Conservation (phyloP, 1,284 basidiomycete species). For the Pisolithus thermaeus region DNA sequence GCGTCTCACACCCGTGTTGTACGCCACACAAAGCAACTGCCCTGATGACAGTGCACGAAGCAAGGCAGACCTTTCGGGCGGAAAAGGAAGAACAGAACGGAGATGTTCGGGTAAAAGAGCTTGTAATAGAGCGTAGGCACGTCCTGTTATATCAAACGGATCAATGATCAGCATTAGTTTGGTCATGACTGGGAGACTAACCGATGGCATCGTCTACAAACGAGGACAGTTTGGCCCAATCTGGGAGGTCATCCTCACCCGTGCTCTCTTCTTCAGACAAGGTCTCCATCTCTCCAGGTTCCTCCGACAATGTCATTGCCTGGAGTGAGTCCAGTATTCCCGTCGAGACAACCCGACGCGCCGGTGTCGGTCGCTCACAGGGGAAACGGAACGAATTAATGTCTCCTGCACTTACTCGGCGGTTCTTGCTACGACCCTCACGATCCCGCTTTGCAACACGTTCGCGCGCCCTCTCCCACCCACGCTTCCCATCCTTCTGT, state of each 20-base stretch:
- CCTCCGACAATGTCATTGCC: conserved; percentile 47
- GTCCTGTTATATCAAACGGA: conserved; percentile 36
- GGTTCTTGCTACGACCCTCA: conserved; percentile 34
- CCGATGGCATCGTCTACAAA: conserved; percentile 56
- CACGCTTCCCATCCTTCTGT: conserved; percentile 40
- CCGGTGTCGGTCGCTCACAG: conserved; percentile 16
- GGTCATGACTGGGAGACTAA: conserved; percentile 27
- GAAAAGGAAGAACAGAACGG: conserved; percentile 37
- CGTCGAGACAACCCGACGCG: conserved; percentile 45
- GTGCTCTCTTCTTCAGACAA: conserved; percentile 46
- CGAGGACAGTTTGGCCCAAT: conserved; percentile 60
- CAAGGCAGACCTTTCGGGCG: conserved; percentile 38
- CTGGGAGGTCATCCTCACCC: conserved; percentile 48
- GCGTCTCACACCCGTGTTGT: conserved; percentile 73
- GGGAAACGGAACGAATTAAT: conserved; percentile 28
- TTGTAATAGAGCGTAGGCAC: conserved; percentile 50
- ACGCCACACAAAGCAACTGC: conserved; percentile 72
- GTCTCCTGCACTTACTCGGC: conserved; percentile 50
- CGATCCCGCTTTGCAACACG: conserved; percentile 36
- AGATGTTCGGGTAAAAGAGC: conserved; percentile 42
- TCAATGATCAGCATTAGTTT: neutral
- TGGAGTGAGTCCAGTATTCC: conserved; percentile 48
- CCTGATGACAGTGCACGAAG: conserved; percentile 67
- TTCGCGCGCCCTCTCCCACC: conserved; percentile 50
- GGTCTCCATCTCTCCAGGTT: conserved; percentile 49